Evolutionary conservation across 129 eudicot species (phyloP).

Genomic region (Lactuca sativa): DNA sequence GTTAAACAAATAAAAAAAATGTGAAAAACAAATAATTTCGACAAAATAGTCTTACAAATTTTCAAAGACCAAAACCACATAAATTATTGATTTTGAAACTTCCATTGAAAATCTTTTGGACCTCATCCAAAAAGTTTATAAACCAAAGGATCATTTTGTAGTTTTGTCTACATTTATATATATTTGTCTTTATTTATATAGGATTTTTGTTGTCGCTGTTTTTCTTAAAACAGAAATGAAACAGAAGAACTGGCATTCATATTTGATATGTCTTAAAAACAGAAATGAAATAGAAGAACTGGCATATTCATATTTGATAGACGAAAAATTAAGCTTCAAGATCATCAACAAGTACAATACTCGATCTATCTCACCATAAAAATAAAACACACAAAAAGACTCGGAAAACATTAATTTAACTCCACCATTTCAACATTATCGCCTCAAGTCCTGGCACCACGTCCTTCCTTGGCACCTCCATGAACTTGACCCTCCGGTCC

Average conservation of each 20-base stretch:
- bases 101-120: no score
- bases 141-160: no score
- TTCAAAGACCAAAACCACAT: no score
- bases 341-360: conserved; percentile 22
- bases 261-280: background rate
- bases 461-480: conserved; percentile 38
- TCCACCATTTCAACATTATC: conserved; percentile 15
- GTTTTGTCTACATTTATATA: no score
- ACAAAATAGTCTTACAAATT: no score
- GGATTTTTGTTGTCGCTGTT: no score
- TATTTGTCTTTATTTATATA: no score
- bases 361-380: conserved; percentile 18
- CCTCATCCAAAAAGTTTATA: no score
- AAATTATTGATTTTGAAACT: no score
- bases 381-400: conserved; percentile 17
- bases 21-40: no score
- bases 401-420: conserved; percentile 12
- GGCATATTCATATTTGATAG: conserved; percentile 7
- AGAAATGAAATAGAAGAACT: background rate
- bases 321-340: conserved; percentile 6
- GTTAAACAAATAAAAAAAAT: no score
- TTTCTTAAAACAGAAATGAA: background rate
- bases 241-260: background rate
- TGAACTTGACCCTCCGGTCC: conserved; percentile 43
- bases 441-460: conserved; percentile 23